Evolutionary conservation across 2,329 filamentous ascomycete genomes (phyloP).

Genomic region (Ophiostoma fasciatum): DNA sequence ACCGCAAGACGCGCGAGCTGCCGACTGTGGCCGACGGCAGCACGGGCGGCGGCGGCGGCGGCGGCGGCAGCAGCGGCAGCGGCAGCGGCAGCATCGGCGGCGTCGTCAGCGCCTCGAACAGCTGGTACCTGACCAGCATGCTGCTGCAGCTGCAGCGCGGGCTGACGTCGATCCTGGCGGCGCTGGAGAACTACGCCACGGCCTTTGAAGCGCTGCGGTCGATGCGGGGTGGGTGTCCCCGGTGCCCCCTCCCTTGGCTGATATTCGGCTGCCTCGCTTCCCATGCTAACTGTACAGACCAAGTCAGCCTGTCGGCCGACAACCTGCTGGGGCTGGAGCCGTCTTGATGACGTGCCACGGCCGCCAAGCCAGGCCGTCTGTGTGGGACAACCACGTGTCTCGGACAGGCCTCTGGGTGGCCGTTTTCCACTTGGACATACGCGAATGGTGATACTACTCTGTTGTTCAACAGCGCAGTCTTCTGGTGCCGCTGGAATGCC

Average conservation of each 20-base stretch:
- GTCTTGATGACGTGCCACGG: no score
- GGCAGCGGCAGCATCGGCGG: neutral
- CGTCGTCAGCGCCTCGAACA: conserved; percentile 12
- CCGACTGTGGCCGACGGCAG: no score
- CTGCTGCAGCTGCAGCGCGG: conserved; percentile 26
- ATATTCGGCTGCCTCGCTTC: no score
- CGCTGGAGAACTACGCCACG: conserved; percentile 28
- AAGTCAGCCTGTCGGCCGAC: conserved; percentile 9
- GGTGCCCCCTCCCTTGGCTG: no score
- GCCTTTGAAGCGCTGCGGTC: conserved; percentile 30
- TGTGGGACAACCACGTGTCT: no score
- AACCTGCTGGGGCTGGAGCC: conserved; percentile 5
- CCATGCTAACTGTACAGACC: conserved; percentile 1
- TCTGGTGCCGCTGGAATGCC: no score
- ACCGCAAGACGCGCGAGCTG: conserved; percentile 24
- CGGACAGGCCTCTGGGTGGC: no score
- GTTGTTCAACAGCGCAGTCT: no score
- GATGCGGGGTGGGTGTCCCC: conserved; percentile 24
- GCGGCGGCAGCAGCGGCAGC: conserved; percentile 7
- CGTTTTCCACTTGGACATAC: no score
- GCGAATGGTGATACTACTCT: no score
- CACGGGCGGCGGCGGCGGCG: no score
- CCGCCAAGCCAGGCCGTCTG: no score
- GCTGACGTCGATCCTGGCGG: conserved; percentile 24
- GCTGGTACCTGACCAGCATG: conserved; percentile 18